A percentile compares a stretch with the other conserved stretches of the same genome.
phyloP scores from a whole-genome alignment of 495 filamentous ascomycete species.

The Penicillium paxilli region DNA sequence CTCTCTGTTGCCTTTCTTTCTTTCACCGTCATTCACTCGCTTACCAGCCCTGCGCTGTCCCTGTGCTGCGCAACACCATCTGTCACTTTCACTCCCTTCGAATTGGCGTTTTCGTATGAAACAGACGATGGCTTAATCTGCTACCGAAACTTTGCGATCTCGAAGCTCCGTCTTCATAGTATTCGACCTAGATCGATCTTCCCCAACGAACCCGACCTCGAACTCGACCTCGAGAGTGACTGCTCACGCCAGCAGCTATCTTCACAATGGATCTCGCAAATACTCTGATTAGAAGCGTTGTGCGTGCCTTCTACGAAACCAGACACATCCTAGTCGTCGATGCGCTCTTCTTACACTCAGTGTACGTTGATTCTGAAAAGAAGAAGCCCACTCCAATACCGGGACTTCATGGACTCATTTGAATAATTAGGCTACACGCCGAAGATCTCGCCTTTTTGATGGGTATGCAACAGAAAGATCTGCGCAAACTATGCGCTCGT shows the following conservation, averaged over 20 bases:
- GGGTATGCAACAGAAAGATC: slow-evolving; percentile 82
- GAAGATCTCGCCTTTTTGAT: slow-evolving; percentile 84
- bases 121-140: slow-evolving; percentile 10
- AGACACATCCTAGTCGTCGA: slow-evolving; percentile 88
- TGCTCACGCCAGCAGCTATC: background rate
- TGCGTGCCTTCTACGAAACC: slow-evolving; percentile 89
- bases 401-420: slow-evolving; percentile 5
- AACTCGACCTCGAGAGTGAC: no score
- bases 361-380: slow-evolving; percentile 49
- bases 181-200: background rate
- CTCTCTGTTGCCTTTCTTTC: background rate
- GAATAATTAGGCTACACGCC: slow-evolving; percentile 66
- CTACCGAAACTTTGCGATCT: slow-evolving; percentile 10
- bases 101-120: background rate
- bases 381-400: background rate
- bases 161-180: slow-evolving; percentile 16
- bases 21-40: background rate
- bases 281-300: slow-evolving; percentile 82
- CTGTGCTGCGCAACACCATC: background rate
- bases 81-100: background rate
- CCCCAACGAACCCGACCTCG: background rate
- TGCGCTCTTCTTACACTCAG: slow-evolving; percentile 87
- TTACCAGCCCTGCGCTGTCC: slow-evolving; percentile 3
- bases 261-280: slow-evolving; percentile 78
- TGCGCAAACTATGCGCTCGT: slow-evolving; percentile 81